A percentile compares a stretch with the other conserved stretches of the same genome.
Evolutionary conservation across 495 filamentous ascomycete genomes (phyloP).

Genomic region (Chlorociboria aeruginascens): DNA sequence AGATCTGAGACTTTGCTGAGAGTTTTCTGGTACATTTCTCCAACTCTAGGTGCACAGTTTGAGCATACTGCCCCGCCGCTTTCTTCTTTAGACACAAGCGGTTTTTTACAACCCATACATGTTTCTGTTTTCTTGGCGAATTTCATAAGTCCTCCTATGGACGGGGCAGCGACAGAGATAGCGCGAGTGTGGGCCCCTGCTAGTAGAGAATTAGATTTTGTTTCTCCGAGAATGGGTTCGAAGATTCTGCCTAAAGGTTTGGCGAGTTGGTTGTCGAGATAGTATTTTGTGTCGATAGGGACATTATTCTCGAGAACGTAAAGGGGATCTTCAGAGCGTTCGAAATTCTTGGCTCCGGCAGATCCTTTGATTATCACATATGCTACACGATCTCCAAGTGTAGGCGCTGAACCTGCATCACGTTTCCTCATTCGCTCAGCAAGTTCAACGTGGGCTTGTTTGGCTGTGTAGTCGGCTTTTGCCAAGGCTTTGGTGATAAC

Average conservation of each 20-base stretch:
- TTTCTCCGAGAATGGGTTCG: constrained; percentile 90
- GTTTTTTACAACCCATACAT: constrained; percentile 98
- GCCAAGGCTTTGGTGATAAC: constrained; percentile 97
- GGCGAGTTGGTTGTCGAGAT: constrained; percentile 94
- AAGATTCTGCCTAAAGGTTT: constrained; percentile 93
- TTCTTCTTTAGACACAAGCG: constrained; percentile 67
- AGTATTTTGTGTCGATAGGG: constrained; percentile 97
- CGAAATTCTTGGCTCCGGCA: constrained; percentile 81
- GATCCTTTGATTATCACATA: constrained; percentile 97
- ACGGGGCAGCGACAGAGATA: constrained; percentile 81
- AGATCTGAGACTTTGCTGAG: constrained; percentile 78
- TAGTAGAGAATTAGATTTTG: constrained; percentile 68
- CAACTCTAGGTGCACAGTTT: constrained; percentile 71
- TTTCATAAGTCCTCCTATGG: constrained; percentile 90
- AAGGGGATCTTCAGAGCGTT: constrained; percentile 90
- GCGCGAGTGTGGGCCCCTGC: constrained; percentile 87
- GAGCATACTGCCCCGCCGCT: constrained; percentile 77
- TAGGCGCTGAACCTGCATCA: constrained; percentile 89
- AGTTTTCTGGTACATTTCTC: constrained; percentile 88
- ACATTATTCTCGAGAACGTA: constrained; percentile 96
- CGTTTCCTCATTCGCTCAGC: constrained; percentile 92
- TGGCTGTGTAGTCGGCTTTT: constrained; percentile 69
- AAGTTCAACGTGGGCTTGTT: constrained; percentile 92
- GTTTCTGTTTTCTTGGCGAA: constrained; percentile 96
- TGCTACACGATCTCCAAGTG: constrained; percentile 88